phyloP scores from a whole-genome alignment of 768 basidiomycete species.

The Boletus bicolor region DNA sequence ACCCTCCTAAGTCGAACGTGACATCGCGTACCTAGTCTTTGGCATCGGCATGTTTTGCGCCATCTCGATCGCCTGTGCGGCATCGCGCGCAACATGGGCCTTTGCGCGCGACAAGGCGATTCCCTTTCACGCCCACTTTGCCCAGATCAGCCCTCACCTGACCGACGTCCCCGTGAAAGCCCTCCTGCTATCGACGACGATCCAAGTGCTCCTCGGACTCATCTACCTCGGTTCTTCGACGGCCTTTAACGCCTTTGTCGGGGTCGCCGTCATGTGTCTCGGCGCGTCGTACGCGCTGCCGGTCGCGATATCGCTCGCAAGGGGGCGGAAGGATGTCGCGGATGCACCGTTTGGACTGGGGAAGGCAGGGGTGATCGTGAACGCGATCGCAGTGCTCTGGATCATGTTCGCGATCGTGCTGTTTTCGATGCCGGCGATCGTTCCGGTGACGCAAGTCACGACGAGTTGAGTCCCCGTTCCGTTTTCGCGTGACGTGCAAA shows the following conservation, averaged over 20 bases:
- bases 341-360: conserved; percentile 54
- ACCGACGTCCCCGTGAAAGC: conserved; percentile 58
- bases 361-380: conserved; percentile 42
- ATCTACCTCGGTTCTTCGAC: conserved; percentile 60
- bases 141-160: conserved; percentile 39
- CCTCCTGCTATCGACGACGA: conserved; percentile 52
- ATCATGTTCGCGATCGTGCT: conserved; percentile 57
- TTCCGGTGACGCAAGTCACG: conserved; percentile 49
- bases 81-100: conserved; percentile 68
- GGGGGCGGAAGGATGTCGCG: conserved; percentile 41
- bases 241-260: conserved; percentile 67
- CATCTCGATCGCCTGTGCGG: conserved; percentile 63
- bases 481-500: neutral
- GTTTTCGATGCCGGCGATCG: conserved; percentile 65
- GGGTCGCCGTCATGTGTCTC: conserved; percentile 64
- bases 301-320: conserved; percentile 48
- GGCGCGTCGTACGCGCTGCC: conserved; percentile 65
- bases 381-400: conserved; percentile 57
- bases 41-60: conserved; percentile 58
- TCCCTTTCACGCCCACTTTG: conserved; percentile 49
- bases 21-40: conserved; percentile 38
- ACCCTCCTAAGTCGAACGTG: neutral
- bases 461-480: conserved; percentile 40
- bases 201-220: conserved; percentile 59
- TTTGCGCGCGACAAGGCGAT: conserved; percentile 68